phyloP scores from a whole-genome alignment of 495 filamentous ascomycete species.

The Penicillium longicatenatum region DNA sequence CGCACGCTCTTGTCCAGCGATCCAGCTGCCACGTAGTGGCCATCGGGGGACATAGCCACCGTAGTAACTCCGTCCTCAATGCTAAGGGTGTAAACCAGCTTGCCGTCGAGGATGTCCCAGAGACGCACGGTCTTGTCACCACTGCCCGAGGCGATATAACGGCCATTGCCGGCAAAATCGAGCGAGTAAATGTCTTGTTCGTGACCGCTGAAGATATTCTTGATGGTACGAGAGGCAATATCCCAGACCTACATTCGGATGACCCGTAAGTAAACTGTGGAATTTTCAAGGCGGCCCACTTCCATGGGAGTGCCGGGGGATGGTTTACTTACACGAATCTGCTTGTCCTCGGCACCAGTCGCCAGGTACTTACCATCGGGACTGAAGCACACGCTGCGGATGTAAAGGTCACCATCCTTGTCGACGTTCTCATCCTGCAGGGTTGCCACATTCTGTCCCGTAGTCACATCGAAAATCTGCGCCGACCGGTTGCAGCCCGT shows the following conservation, averaged over 20 bases:
- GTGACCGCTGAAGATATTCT: constrained; percentile 80
- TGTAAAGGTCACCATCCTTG: constrained; percentile 83
- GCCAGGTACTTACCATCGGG: constrained; percentile 87
- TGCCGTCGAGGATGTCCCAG: constrained; percentile 80
- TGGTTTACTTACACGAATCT: constrained; percentile 70
- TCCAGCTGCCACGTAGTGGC: constrained; percentile 82
- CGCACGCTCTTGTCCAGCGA: constrained; percentile 89
- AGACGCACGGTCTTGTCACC: constrained; percentile 86
- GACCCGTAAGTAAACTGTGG: neutral
- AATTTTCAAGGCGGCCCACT: neutral
- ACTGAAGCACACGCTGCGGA: constrained; percentile 90
- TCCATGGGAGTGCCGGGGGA: neutral
- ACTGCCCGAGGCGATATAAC: constrained; percentile 85
- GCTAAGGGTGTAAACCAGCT: constrained; percentile 72
- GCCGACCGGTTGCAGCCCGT: constrained; percentile 89
- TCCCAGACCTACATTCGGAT: constrained; percentile 74
- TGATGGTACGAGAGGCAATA: constrained; percentile 72
- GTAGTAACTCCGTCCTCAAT: constrained; percentile 93
- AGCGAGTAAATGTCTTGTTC: constrained; percentile 95
- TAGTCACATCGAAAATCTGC: constrained; percentile 84
- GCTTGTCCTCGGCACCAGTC: constrained; percentile 88
- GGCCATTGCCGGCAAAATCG: constrained; percentile 84
- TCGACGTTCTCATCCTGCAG: constrained; percentile 84
- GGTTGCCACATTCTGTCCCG: constrained; percentile 75
- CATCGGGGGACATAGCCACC: constrained; percentile 87